These are phyloP conservation scores for Colletotrichum lini DNA, from an alignment of 2,329 filamentous ascomycete genomes.

Conservation along the genomic window DNA sequence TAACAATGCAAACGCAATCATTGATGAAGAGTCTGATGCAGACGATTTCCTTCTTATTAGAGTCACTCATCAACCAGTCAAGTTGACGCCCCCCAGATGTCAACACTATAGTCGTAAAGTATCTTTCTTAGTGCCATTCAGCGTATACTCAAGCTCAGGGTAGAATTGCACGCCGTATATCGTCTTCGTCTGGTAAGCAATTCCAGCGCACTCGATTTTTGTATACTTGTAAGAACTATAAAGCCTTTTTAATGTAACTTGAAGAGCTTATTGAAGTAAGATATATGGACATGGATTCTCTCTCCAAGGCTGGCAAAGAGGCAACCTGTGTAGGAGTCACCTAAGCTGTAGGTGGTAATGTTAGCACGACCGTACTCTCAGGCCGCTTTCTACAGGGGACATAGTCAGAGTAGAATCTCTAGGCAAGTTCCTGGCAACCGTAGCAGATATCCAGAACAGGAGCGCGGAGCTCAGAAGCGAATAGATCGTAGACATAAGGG, in stretches of 20 bases:
- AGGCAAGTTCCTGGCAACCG: constrained; percentile 76
- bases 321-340: constrained; percentile 71
- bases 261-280: constrained; percentile 88
- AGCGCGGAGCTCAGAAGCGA: too few relatives aligned
- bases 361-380: constrained; percentile 56
- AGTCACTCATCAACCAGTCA: constrained; percentile 90
- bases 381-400: constrained; percentile 77
- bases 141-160: constrained; percentile 79
- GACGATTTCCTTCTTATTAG: constrained; percentile 83
- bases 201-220: constrained; percentile 86
- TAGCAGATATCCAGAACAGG: too few relatives aligned
- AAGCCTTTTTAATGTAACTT: constrained; percentile 79
- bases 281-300: constrained; percentile 84
- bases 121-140: constrained; percentile 76
- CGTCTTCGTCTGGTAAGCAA: constrained; percentile 78
- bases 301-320: constrained; percentile 83
- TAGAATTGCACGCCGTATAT: constrained; percentile 91
- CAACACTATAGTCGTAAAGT: constrained; percentile 85
- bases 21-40: constrained; percentile 88
- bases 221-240: constrained; percentile 79
- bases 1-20: constrained; percentile 83
- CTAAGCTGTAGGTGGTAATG: constrained; percentile 71
- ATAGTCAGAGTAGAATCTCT: constrained; percentile 68
- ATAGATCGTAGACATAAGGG: too few relatives aligned
- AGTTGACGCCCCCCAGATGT: constrained; percentile 82